phyloP scores from a whole-genome alignment of 768 basidiomycete genomes.

The Pseudohyphozyma bogoriensis region DNA sequence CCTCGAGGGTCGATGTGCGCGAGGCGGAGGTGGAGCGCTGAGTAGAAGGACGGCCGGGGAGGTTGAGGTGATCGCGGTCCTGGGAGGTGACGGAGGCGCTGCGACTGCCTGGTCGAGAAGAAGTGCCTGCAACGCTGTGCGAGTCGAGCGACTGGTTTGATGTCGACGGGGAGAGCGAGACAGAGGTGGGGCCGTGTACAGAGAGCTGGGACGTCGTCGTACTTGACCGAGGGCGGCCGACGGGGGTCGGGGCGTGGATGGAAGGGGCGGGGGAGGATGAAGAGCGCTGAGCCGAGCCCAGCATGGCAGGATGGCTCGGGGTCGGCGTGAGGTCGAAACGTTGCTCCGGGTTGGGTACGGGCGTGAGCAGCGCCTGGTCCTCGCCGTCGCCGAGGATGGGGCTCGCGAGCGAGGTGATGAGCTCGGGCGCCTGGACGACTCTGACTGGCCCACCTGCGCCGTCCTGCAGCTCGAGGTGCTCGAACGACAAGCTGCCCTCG shows the following conservation, averaged over 20 bases:
- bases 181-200: neutral
- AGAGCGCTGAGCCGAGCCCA: too few relatives aligned
- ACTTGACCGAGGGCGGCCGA: neutral
- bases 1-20: too few relatives aligned
- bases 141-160: slow-evolving; percentile 1
- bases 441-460: neutral
- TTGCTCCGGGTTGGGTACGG: neutral
- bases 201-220: neutral
- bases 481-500: slow-evolving; percentile 18
- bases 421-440: slow-evolving; percentile 26
- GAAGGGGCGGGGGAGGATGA: too few relatives aligned
- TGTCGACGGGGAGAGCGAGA: neutral
- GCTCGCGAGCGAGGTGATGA: neutral
- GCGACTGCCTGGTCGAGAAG: slow-evolving; percentile 1
- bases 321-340: neutral
- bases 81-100: slow-evolving; percentile 8
- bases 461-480: neutral
- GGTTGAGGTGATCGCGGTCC: neutral
- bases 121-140: slow-evolving; percentile 2
- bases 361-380: slow-evolving; percentile 7
- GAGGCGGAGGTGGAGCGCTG: neutral
- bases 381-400: neutral
- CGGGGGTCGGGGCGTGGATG: neutral
- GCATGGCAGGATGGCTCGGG: neutral
- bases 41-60: neutral